These are phyloP conservation scores for Agrocybe chaxingu DNA, from an alignment of 768 basidiomycete genomes.

Conservation along the genomic window DNA sequence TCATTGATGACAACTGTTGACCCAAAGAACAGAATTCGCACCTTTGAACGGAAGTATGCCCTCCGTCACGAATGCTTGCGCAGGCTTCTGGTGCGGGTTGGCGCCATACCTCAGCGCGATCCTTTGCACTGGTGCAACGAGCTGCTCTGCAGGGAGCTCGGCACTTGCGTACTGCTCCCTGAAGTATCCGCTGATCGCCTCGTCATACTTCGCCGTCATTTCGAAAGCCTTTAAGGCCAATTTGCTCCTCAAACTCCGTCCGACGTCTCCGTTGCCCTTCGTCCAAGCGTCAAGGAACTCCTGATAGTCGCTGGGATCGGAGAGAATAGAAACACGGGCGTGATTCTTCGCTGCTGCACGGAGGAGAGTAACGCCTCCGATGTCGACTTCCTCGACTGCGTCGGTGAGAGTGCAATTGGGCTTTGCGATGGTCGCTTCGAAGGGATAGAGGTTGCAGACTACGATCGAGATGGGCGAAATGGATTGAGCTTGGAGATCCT, in stretches of 20 bases:
- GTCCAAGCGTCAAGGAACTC: conserved; percentile 79
- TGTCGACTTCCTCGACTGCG: conserved; percentile 97
- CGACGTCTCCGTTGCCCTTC: conserved; percentile 70
- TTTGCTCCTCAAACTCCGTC: conserved; percentile 65
- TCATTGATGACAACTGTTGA: background rate
- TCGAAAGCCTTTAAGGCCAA: conserved; percentile 97
- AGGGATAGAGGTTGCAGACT: conserved; percentile 99
- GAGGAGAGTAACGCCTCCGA: conserved; percentile 96
- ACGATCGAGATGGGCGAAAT: conserved; percentile 96
- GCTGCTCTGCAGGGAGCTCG: conserved; percentile 58
- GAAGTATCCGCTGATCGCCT: conserved; percentile 95
- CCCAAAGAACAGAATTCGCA: conserved; percentile 22
- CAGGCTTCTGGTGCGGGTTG: conserved; percentile 98
- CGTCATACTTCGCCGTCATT: conserved; percentile 92
- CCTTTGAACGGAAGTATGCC: conserved; percentile 95
- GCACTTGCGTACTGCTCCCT: conserved; percentile 90
- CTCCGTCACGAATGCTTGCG: conserved; percentile 88
- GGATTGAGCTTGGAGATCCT: conserved; percentile 75
- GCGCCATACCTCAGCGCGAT: conserved; percentile 91
- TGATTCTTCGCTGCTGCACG: conserved; percentile 99
- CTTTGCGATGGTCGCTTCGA: conserved; percentile 85
- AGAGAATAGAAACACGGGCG: conserved; percentile 84
- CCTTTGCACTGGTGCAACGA: conserved; percentile 74
- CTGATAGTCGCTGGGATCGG: conserved; percentile 84
- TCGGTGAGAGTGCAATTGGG: conserved; percentile 87